These are phyloP conservation scores for Gaertneriomyces semiglobifer DNA, from an alignment of 192 early-diverging fungal species.

Conservation along the genomic window DNA sequence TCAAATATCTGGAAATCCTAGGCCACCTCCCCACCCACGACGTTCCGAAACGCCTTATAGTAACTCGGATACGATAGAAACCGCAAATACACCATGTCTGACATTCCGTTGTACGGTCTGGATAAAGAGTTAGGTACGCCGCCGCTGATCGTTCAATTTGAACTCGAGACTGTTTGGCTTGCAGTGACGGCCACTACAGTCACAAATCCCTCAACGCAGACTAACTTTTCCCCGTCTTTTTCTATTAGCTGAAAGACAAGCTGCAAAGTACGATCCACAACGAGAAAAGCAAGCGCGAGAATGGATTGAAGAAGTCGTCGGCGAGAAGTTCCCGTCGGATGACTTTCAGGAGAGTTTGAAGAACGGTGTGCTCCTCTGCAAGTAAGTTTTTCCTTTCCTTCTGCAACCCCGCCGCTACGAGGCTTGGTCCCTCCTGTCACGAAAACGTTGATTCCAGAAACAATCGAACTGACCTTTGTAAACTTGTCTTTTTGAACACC, in stretches of 20 bases:
- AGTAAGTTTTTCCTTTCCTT: conserved; percentile 40
- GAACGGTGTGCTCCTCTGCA: conserved; percentile 73
- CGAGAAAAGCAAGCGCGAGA: conserved; percentile 55
- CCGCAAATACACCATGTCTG: background rate
- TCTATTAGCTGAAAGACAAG: conserved; percentile 45
- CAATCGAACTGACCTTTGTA: no score
- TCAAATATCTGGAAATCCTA: no score
- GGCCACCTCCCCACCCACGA: no score
- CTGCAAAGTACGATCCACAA: conserved; percentile 46
- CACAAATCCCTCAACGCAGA: background rate
- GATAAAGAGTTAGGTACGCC: conserved; percentile 50
- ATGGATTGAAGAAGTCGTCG: conserved; percentile 66
- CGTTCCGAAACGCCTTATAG: no score
- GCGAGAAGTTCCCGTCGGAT: conserved; percentile 49
- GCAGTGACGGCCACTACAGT: no score
- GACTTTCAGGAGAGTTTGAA: conserved; percentile 69
- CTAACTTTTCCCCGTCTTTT: background rate
- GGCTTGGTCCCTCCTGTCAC: no score
- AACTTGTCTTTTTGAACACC: no score
- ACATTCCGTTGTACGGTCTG: conserved; percentile 44
- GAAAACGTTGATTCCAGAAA: no score
- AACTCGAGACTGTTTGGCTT: background rate
- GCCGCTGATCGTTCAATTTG: no score
- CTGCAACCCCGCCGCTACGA: background rate
- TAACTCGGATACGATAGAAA: background rate